Evolutionary conservation across 345 rosid species (phyloP).

Genomic region (Euphorbia pulcherrima): DNA sequence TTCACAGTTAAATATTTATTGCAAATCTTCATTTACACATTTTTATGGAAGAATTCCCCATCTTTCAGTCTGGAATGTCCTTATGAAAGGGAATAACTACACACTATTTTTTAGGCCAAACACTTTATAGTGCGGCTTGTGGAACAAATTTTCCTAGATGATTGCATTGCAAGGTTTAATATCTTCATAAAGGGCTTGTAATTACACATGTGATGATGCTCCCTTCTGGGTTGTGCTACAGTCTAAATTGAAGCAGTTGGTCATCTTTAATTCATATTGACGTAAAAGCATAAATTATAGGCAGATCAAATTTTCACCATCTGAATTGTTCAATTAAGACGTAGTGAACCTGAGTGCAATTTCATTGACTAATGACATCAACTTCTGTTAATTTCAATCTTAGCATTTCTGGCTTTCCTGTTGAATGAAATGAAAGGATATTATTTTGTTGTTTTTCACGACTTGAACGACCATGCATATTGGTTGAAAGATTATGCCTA

Average conservation of each 20-base stretch:
- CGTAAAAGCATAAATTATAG: background rate
- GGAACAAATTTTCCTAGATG: background rate
- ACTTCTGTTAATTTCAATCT: background rate
- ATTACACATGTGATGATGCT: background rate
- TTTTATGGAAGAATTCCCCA: background rate
- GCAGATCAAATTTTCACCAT: background rate
- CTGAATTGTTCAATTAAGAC: background rate
- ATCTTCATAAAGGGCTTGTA: background rate
- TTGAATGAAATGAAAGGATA: background rate
- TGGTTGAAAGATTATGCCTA: background rate
- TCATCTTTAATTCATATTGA: background rate
- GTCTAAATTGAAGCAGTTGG: background rate
- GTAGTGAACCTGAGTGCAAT: background rate
- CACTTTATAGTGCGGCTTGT: background rate
- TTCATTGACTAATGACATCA: background rate
- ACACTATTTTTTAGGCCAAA: too few species aligned
- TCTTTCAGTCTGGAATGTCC: background rate
- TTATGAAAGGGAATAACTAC: background rate
- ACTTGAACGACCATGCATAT: background rate
- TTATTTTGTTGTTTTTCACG: background rate
- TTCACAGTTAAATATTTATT: background rate
- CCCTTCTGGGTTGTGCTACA: background rate
- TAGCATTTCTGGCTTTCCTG: background rate
- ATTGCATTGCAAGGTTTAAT: background rate
- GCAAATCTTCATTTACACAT: too few species aligned